These are phyloP conservation scores for Diaporthe eres DNA, from an alignment of 2,329 filamentous ascomycete genomes.

Conservation along the genomic window DNA sequence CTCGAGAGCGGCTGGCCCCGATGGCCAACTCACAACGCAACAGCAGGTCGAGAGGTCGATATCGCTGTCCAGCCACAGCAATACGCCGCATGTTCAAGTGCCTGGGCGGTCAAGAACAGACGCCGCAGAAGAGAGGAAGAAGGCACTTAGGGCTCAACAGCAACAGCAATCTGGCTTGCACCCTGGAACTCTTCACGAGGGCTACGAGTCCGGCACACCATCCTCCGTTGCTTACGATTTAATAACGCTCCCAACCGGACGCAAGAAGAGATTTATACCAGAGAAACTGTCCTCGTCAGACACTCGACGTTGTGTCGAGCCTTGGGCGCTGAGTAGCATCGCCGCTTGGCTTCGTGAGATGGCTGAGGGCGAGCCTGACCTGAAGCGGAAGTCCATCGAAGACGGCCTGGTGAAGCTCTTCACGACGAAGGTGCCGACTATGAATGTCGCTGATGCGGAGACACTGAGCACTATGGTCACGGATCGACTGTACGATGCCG, in stretches of 20 bases:
- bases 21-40: constrained; percentile 60
- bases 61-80: constrained; percentile 86
- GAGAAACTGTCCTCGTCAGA: constrained; percentile 85
- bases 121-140: constrained; percentile 79
- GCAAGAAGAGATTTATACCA: constrained; percentile 87
- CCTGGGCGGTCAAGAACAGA: constrained; percentile 96
- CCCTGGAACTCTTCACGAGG: constrained; percentile 66
- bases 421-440: constrained; percentile 94
- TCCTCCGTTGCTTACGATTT: constrained; percentile 80
- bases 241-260: constrained; percentile 84
- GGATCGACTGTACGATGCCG: constrained; percentile 82
- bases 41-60: constrained; percentile 78
- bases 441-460: constrained; percentile 98
- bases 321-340: constrained; percentile 94
- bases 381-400: constrained; percentile 86
- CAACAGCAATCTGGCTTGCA: constrained; percentile 67
- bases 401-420: constrained; percentile 92
- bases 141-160: constrained; percentile 62
- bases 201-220: constrained; percentile 69
- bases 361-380: constrained; percentile 90
- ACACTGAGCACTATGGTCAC: constrained; percentile 84
- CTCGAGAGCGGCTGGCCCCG: constrained; percentile 61
- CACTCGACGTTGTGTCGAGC: constrained; percentile 87
- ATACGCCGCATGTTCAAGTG: constrained; percentile 81
- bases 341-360: constrained; percentile 89